Percentiles rank a stretch among this genome's conserved stretches.
Conservation (phyloP, 192 early-diverging fungal species). For the Allomyces arbusculus region DNA sequence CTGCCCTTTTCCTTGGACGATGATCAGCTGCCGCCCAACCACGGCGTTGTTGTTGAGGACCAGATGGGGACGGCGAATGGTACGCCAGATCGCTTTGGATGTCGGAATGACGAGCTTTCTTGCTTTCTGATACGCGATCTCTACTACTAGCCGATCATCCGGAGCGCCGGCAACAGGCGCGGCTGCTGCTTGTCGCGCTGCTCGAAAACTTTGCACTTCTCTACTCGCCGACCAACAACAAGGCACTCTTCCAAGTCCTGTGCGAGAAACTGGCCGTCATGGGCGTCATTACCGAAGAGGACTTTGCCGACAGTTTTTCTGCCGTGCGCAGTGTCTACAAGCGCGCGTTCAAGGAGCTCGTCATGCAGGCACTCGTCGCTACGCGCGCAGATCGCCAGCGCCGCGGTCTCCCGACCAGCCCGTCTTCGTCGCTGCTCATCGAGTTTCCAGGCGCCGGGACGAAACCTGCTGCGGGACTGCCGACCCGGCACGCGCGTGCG, state of each 20-base stretch:
- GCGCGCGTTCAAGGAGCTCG: slow-evolving; percentile 61
- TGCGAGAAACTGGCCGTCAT: slow-evolving; percentile 68
- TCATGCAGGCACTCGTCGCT: slow-evolving; percentile 53
- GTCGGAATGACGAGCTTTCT: too few relatives aligned
- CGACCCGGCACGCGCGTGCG: slow-evolving; percentile 3
- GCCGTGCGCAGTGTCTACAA: slow-evolving; percentile 66
- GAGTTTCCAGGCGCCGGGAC: slow-evolving; percentile 6
- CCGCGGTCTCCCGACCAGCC: slow-evolving; percentile 22
- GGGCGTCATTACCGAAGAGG: slow-evolving; percentile 59
- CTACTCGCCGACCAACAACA: slow-evolving; percentile 68
- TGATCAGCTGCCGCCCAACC: too few relatives aligned
- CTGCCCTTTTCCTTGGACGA: too few relatives aligned
- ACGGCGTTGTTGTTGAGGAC: too few relatives aligned
- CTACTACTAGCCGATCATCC: too few relatives aligned
- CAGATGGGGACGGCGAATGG: too few relatives aligned
- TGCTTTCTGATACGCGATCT: too few relatives aligned
- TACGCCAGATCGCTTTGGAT: too few relatives aligned
- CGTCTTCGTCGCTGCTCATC: slow-evolving; percentile 16
- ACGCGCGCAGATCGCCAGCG: slow-evolving; percentile 25
- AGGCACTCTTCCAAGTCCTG: slow-evolving; percentile 63
- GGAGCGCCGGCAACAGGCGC: slow-evolving; percentile 25
- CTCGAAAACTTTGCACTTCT: slow-evolving; percentile 77
- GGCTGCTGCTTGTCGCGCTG: slow-evolving; percentile 65
- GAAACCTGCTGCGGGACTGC: slow-evolving; percentile 5
- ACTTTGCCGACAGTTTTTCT: slow-evolving; percentile 58